Percentiles rank a stretch among this genome's conserved stretches.
Conservation (phyloP, 2,329 filamentous ascomycete species). For the Pyrenochaeta sp. region DNA sequence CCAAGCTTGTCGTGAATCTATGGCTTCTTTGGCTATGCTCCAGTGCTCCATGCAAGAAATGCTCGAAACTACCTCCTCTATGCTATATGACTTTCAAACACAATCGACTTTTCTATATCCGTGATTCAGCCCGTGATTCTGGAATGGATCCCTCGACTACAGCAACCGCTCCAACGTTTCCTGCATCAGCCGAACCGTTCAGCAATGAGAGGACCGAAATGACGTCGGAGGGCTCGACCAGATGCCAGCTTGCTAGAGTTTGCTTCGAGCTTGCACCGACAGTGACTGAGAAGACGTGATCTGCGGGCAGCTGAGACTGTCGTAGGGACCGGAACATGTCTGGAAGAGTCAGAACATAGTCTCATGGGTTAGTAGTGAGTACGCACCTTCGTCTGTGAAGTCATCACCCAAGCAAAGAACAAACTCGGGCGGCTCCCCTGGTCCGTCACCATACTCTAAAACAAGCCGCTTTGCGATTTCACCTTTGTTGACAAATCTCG, state of each 20-base stretch:
- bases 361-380: neutral
- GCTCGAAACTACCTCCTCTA: slow-evolving; percentile 14
- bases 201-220: slow-evolving; percentile 69
- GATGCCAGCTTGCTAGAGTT: slow-evolving; percentile 88
- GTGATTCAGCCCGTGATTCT: slow-evolving; percentile 40
- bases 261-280: slow-evolving; percentile 92
- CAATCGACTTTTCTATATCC: slow-evolving; percentile 20
- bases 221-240: slow-evolving; percentile 88
- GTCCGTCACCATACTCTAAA: slow-evolving; percentile 69
- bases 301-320: slow-evolving; percentile 62
- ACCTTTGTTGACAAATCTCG: slow-evolving; percentile 97
- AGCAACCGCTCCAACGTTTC: slow-evolving; percentile 52
- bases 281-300: slow-evolving; percentile 87
- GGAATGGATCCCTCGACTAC: slow-evolving; percentile 51
- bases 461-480: slow-evolving; percentile 90
- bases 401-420: slow-evolving; percentile 93
- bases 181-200: slow-evolving; percentile 58
- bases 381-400: slow-evolving; percentile 91
- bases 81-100: slow-evolving; percentile 7
- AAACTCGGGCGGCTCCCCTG: slow-evolving; percentile 75
- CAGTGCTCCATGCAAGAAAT: slow-evolving; percentile 28
- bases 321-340: slow-evolving; percentile 85
- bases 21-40: slow-evolving; percentile 17
- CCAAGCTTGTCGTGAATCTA: slow-evolving; percentile 13
- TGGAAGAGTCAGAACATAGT: slow-evolving; percentile 40